Evolutionary conservation across 78 protist species (phyloP), one percentile per base, ranked within the genome.

Genomic region (Dictyostelium brefeldianum): DNA sequence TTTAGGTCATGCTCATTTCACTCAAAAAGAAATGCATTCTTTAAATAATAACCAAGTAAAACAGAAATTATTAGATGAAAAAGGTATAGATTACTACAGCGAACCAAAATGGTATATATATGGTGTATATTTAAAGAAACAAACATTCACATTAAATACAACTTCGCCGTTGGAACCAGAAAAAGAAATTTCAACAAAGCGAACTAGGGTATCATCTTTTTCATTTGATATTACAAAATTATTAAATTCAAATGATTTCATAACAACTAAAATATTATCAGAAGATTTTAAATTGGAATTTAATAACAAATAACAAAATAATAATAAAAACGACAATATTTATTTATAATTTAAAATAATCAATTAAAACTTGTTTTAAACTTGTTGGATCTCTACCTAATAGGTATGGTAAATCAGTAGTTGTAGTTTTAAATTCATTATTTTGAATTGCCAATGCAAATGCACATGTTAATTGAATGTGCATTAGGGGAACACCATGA

Each of bases 31-130:
- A 54, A 59, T 77, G 41, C 27, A 22, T 0, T 83, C 84, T 29
- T 43, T 75, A 1, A 70, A 57, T 50, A 29, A 27, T 10, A n/a
- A 17, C 5, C 57, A 77, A 20, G 53, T 87, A 3, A 87, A 87
- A 43, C 9, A 74, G 29, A 84, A 73, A 67, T n/a, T 87, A 5
- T 25, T 77, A 0, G 48, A 36, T 14, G 65, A 20, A 14, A 87
- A 87, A 50, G 59, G 69, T 18, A 87, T 87, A 11, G 57, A 77
- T 51, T 87, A 77, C 48, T 62, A 87, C 4, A 29, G 43, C 5
- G 93, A 87, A 50, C 92, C 93, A 20, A 46, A 18, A 11, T 87
- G 93, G 93, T 87, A 65, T 31, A 78, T 36, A 50, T 87, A 48
- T 64, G 93, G 93, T 51, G 83, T 78, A 0, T 87, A 51, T 31